phyloP scores from a whole-genome alignment of 2,329 filamentous ascomycete species.

The Alternaria brassicicola region DNA sequence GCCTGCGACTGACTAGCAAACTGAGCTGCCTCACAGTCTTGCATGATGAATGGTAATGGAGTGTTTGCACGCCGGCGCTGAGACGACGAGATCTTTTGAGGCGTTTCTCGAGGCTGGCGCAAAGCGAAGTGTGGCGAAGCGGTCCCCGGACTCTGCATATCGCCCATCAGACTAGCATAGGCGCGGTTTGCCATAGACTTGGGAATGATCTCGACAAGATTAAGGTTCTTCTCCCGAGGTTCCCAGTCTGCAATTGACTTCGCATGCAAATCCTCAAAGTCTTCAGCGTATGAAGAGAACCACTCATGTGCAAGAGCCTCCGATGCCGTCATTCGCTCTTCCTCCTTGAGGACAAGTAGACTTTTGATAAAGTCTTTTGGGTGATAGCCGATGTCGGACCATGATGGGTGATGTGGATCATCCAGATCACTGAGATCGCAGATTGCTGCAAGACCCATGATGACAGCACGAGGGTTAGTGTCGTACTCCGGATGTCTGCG shows the following conservation, averaged over 20 bases:
- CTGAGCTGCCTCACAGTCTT: constrained; percentile 10
- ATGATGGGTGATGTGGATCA: constrained; percentile 43
- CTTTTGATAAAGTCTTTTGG: constrained; percentile 61
- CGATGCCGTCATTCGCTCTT: constrained; percentile 58
- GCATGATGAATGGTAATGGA: constrained; percentile 20
- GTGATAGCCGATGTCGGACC: constrained; percentile 51
- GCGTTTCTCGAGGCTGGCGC: neutral
- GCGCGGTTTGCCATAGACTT: neutral
- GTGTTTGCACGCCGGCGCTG: constrained; percentile 16
- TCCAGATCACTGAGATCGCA: constrained; percentile 56
- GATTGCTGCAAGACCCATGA: constrained; percentile 44
- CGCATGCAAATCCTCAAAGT: constrained; percentile 59
- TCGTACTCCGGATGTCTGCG: constrained; percentile 39
- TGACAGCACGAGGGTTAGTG: constrained; percentile 31
- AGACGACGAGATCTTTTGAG: constrained; percentile 8
- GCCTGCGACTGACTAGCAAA: constrained; percentile 13
- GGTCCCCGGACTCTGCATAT: neutral
- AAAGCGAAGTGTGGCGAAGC: constrained; percentile 2
- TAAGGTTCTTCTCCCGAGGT: constrained; percentile 45
- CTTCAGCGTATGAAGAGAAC: constrained; percentile 58
- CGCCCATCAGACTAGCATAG: neutral
- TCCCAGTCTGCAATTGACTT: constrained; percentile 58
- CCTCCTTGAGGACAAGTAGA: constrained; percentile 59
- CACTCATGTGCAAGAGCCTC: constrained; percentile 61
- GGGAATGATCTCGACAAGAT: constrained; percentile 38